phyloP scores from a whole-genome alignment of 2,329 filamentous ascomycete genomes.

The Ophiocordyceps polyrhachis-furcata region DNA sequence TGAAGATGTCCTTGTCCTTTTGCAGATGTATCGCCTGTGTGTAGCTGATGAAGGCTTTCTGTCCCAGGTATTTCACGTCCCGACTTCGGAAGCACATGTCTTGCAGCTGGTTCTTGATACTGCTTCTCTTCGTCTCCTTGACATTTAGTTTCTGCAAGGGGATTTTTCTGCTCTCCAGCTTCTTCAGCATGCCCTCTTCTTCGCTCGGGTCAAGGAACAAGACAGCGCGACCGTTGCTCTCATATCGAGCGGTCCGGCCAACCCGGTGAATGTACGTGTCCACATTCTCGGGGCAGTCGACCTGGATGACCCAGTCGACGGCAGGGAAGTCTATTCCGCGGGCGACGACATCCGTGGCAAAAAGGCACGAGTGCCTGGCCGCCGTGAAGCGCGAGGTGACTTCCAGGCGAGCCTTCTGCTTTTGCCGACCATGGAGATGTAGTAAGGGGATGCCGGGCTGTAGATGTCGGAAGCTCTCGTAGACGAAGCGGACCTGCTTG shows the following conservation, averaged over 20 bases:
- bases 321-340: constrained; percentile 89
- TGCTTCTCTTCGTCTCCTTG: constrained; percentile 73
- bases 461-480: constrained; percentile 80
- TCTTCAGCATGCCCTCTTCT: constrained; percentile 74
- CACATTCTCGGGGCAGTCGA: constrained; percentile 90
- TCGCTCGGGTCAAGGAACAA: constrained; percentile 86
- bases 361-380: constrained; percentile 70
- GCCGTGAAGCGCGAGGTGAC: constrained; percentile 70
- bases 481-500: constrained; percentile 92
- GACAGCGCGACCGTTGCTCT: constrained; percentile 71
- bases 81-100: constrained; percentile 93
- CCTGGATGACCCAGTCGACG: constrained; percentile 97
- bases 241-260: constrained; percentile 83
- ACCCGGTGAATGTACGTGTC: constrained; percentile 97
- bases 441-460: constrained; percentile 87
- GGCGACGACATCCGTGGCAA: constrained; percentile 89
- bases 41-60: constrained; percentile 91
- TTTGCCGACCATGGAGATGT: constrained; percentile 86
- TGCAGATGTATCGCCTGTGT: constrained; percentile 70
- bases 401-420: constrained; percentile 72
- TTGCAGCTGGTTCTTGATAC: constrained; percentile 68
- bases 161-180: constrained; percentile 76
- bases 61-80: constrained; percentile 82
- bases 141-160: constrained; percentile 75
- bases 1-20: constrained; percentile 81